Evolutionary conservation across 179 eudicot genomes (phyloP), one percentile per base, ranked within the genome.

Genomic region (Camellia oleifera): DNA sequence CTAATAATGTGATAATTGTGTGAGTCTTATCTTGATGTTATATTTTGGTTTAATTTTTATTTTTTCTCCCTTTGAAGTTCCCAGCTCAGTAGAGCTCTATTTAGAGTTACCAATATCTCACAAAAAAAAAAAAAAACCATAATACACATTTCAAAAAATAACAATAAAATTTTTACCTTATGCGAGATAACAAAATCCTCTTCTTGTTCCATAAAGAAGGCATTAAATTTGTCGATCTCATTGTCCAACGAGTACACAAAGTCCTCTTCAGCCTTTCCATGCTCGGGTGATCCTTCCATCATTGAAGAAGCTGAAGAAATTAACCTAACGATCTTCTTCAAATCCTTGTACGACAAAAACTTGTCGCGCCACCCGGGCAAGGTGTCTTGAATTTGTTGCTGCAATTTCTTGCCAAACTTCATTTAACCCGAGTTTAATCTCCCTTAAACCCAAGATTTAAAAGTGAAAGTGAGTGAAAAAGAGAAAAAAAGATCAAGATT

Each of bases 371-470:
- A 94, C 10, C 79, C 95, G 0, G 96, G 97, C 67, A 91, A 60
- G 9, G 90, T 94, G 74, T 94, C 94, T 44, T 87, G 86, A 54
- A 91, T 88, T 42, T 94, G 98, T 53, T 88, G 90, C 82, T 91
- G 89, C 82, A 94, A 70, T 56, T 92, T 83, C 87, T 94, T 94
- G 15, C 98, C 97, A 32, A 94, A 94, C 83, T 94, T 94, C 98
- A 94, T 89, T 12, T 15, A 6, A 4, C 53, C 50, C 17, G 46
- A 74, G 8, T 54, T 54, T 53, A 32, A 23, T 52, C 17, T 53
- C 26, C 17, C 26, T 46, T 0, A n/a, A 32, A 71, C 6, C 3
- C 20, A 42, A 32, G 58, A 74, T 17, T 40, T 14, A 20, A 60
- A 60, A 6, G 10, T 3, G n/a, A 4, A n/a, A 50, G 4, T 8